Evolutionary conservation across 2,329 filamentous ascomycete species (phyloP).

Genomic region (Colletotrichum agaves): DNA sequence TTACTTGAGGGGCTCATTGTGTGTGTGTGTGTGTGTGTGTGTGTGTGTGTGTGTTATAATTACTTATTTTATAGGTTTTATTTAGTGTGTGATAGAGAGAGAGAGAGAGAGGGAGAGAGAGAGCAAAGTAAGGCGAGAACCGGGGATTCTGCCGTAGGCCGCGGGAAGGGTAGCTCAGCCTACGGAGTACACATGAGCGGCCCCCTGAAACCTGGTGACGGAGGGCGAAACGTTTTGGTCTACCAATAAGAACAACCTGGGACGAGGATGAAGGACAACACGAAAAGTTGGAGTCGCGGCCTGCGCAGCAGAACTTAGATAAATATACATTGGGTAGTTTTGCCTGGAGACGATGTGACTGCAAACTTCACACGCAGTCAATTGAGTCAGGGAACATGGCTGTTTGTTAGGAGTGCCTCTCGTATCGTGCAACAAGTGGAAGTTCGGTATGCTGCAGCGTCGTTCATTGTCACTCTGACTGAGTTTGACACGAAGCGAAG

Average conservation of each 20-base stretch:
- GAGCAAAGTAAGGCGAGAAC: background rate
- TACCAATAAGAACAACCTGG: constrained; percentile 6
- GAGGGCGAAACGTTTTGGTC: constrained; percentile 10
- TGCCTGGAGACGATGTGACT: background rate
- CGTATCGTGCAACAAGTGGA: constrained; percentile 1
- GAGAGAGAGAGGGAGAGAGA: background rate
- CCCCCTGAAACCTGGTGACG: background rate
- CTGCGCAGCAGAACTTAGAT: too few relatives aligned
- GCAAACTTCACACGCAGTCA: background rate
- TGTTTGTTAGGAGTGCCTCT: constrained; percentile 6
- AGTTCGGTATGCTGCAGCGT: background rate
- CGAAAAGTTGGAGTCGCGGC: background rate
- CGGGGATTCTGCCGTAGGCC: constrained; percentile 4
- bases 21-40: too few relatives aligned
- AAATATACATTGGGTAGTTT: too few relatives aligned
- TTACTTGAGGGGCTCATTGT: constrained; percentile 19
- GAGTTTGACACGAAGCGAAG: background rate
- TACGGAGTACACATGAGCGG: too few relatives aligned
- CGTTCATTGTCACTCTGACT: constrained; percentile 2
- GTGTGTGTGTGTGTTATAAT: too few relatives aligned
- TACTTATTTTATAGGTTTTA: too few relatives aligned
- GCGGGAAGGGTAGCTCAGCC: background rate
- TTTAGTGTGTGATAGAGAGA: too few relatives aligned
- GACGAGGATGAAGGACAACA: background rate
- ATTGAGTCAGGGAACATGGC: background rate